Base-by-base conservation (phyloP, 108 stramenopile genomes). In the Licmophora abbreviata region DNA sequence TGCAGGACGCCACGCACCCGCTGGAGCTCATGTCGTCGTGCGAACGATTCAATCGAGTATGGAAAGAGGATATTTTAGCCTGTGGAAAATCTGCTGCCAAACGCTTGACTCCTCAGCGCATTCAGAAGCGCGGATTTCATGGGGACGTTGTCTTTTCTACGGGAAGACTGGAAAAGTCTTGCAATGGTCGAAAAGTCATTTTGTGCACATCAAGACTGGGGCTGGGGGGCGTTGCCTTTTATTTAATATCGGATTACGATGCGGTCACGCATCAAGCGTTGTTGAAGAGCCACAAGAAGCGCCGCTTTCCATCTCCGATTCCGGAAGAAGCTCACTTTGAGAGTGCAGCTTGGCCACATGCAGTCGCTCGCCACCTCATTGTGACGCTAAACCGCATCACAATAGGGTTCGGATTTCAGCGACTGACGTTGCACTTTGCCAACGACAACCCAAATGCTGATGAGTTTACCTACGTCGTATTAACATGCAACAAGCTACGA, bases 361-460 rank as follows among this genome's bases (percentile, higher is more conserved):
- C 84, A 37, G 56, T 82, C 14, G 75, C 83, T 2, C 69, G 85
- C 1, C 85, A 87, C 37, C 50, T 77, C 0, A 58, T 82, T 0
- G 64, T 63, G 6, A 64, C 66, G 24, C 69, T 92, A 15, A 25
- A 66, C 27, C 58, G 74, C 7, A 77, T 86, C 45, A 71, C 74
- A 20, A 92, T 92, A 64, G 90, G 90, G 20, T 92, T 92, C 57
- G 71, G 74, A 14, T 92, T 92, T 54, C 90, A 92, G 58, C 64
- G 90, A 10, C 63, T 92, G 11, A 69, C 66, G 15, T 66, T 92
- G 9, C 72, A 63, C 23, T 87, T 92, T 51, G 61, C 57, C n/a
- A n/a, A n/a, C n/a, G n/a, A n/a, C n/a, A 68, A 68, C 34, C 45
- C 68, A 18, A 66, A 30, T 30, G 48, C 61, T 17, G 11, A 9